phyloP scores from a whole-genome alignment of 2,329 filamentous ascomycete genomes.

The Cladosporium sp. region DNA sequence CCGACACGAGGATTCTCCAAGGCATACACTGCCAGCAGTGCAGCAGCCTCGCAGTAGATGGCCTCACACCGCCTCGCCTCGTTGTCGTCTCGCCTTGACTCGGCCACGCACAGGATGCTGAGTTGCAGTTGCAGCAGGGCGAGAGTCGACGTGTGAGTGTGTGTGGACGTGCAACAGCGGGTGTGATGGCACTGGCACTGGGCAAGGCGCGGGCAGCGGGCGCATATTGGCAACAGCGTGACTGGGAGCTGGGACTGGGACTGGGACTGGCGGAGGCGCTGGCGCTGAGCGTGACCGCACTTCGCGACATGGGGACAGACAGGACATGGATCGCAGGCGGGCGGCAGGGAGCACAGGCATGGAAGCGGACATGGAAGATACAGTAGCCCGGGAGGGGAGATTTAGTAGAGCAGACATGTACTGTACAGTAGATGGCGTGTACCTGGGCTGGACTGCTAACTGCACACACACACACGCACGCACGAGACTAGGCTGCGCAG shows the following conservation, averaged over 20 bases:
- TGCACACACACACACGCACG: neutral
- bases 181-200: slow-evolving; percentile 5
- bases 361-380: neutral
- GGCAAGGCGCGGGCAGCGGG: neutral
- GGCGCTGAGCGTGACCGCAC: neutral
- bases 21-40: neutral
- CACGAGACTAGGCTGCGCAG: neutral
- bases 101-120: slow-evolving; percentile 1
- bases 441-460: neutral
- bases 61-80: slow-evolving; percentile 14
- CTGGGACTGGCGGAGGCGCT: neutral
- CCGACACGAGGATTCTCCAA: neutral
- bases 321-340: slow-evolving; percentile 3
- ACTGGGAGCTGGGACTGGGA: neutral
- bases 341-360: neutral
- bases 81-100: slow-evolving; percentile 10
- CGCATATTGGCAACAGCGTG: slow-evolving; percentile 3
- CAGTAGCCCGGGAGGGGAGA: neutral
- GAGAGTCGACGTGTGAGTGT: neutral
- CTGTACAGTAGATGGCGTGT: neutral
- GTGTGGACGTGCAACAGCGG: slow-evolving; percentile 14
- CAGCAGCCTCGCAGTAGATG: neutral
- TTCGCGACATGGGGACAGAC: neutral
- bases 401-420: neutral
- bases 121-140: slow-evolving; percentile 1